Conservation (phyloP, 371 early-diverging fungal species). For the Thermomucor indicae-seudaticae region DNA sequence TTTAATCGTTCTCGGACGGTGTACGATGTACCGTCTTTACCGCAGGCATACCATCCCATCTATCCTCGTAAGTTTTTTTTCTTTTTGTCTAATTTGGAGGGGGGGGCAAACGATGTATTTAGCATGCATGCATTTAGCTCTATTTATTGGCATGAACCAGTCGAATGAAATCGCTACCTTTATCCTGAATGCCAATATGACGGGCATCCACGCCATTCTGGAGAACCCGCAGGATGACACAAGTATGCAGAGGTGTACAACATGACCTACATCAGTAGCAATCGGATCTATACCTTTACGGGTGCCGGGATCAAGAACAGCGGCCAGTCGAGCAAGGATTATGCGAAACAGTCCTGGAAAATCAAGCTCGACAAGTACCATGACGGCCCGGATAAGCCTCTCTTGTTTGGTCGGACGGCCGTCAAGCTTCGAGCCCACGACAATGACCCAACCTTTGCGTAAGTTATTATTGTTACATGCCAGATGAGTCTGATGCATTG, state of each 20-base stretch:
- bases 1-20: constrained; percentile 44
- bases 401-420: constrained; percentile 39
- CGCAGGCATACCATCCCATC: constrained; percentile 47
- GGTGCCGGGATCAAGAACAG: constrained; percentile 41
- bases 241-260: constrained; percentile 21
- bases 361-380: constrained; percentile 40
- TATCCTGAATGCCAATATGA: constrained; percentile 33
- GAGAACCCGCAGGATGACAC: constrained; percentile 20
- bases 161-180: constrained; percentile 43
- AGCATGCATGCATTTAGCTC: constrained; percentile 8
- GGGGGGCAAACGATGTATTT: not conserved
- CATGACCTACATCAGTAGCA: constrained; percentile 46
- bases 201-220: constrained; percentile 26
- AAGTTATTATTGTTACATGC: constrained; percentile 8
- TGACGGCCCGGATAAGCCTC: constrained; percentile 1
- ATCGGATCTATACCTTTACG: constrained; percentile 33
- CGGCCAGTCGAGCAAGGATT: constrained; percentile 50
- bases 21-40: constrained; percentile 39
- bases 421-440: constrained; percentile 50
- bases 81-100: not conserved
- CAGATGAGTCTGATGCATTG: not conserved
- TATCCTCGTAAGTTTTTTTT: constrained; percentile 35
- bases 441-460: constrained; percentile 49
- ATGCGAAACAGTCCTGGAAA: constrained; percentile 49
- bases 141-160: constrained; percentile 22